phyloP scores from a whole-genome alignment of 306 rosid genomes.

The Ammopiptanthus mongolicus region DNA sequence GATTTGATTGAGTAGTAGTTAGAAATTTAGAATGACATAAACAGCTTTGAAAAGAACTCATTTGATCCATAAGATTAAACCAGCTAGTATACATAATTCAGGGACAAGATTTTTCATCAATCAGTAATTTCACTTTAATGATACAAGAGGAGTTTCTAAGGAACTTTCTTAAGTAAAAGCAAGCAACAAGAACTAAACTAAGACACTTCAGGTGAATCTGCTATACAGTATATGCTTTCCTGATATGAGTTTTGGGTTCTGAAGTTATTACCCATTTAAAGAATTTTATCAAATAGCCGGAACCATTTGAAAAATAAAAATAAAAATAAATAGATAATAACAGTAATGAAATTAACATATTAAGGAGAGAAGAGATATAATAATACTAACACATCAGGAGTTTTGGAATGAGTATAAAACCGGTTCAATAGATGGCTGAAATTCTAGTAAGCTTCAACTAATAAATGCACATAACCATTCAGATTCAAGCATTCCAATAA shows the following conservation, averaged over 20 bases:
- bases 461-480: neutral
- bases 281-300: constrained; percentile 33
- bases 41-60: neutral
- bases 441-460: neutral
- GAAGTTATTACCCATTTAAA: constrained; percentile 14
- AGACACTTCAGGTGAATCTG: neutral
- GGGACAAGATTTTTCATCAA: neutral
- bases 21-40: too few species aligned
- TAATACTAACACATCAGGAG: neutral
- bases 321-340: neutral
- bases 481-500: neutral
- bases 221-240: too few species aligned
- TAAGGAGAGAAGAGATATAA: neutral
- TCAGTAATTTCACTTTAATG: neutral
- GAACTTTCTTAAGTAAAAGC: constrained; percentile 56
- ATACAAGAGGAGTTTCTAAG: constrained; percentile 18
- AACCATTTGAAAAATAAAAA: constrained; percentile 42
- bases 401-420: too few species aligned
- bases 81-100: neutral
- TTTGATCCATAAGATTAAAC: neutral
- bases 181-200: constrained; percentile 52
- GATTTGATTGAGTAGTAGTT: too few species aligned
- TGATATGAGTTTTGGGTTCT: constrained; percentile 20
- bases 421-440: neutral
- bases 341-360: neutral